Conservation (phyloP, 1,284 basidiomycete genomes). For the Papiliotrema flavescens region DNA sequence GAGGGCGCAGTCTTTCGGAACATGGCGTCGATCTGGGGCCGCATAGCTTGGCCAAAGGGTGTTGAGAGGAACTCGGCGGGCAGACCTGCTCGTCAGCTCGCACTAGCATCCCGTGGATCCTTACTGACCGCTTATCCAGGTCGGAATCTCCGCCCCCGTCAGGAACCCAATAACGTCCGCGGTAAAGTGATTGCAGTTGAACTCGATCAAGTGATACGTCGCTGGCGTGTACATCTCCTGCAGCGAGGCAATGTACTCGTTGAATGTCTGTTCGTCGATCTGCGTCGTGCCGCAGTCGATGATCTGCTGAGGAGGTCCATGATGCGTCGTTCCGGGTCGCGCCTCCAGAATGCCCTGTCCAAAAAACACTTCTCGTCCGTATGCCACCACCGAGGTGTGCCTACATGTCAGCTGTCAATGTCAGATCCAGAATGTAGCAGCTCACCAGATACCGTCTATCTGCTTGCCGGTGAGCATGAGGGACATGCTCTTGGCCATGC, state of each 20-base stretch:
- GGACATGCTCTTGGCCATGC: conserved; percentile 72
- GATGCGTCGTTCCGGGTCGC: conserved; percentile 74
- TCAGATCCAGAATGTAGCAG: conserved; percentile 7
- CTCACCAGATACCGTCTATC: conserved; percentile 82
- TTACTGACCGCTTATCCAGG: conserved; percentile 60
- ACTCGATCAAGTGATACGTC: conserved; percentile 83
- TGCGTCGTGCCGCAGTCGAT: conserved; percentile 76
- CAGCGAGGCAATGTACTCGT: conserved; percentile 73
- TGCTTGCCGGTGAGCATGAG: conserved; percentile 74
- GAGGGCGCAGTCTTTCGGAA: conserved; percentile 57
- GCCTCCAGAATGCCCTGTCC: conserved; percentile 70
- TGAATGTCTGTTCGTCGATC: conserved; percentile 76
- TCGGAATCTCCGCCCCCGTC: conserved; percentile 71
- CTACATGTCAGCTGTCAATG: conserved; percentile 12
- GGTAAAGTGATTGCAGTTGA: conserved; percentile 79
- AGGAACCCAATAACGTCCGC: conserved; percentile 80
- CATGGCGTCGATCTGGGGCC: conserved; percentile 85
- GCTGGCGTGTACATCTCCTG: conserved; percentile 76
- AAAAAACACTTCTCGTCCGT: conserved; percentile 79
- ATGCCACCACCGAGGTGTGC: conserved; percentile 82
- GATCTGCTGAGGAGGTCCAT: conserved; percentile 70
- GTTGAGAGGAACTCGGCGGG: conserved; percentile 86
- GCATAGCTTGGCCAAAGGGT: conserved; percentile 78
- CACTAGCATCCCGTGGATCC: neutral
- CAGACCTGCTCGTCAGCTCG: conserved; percentile 57